A percentile compares a stretch with the other conserved stretches of the same genome.
phyloP scores from a whole-genome alignment of 164 flowering plant species.

The Tetracentron sinense region DNA sequence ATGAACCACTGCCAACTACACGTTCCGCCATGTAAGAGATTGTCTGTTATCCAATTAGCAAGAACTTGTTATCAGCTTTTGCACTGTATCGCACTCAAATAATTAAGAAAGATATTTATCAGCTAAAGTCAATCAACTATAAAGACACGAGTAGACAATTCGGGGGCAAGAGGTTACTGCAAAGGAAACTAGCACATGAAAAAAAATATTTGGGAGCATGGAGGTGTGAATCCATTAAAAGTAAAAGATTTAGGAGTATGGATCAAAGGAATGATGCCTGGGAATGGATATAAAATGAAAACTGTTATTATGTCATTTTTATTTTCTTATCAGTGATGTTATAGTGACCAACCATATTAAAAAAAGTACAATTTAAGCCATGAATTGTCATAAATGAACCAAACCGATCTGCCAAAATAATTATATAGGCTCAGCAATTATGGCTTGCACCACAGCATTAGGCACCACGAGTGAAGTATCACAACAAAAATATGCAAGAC shows the following conservation, averaged over 20 bases:
- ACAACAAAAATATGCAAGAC: not conserved
- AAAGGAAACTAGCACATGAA: not conserved
- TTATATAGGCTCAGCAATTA: too few relatives aligned
- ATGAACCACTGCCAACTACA: slow-evolving; percentile 99
- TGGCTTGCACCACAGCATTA: not conserved
- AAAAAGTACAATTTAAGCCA: not conserved
- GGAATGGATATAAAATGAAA: not conserved
- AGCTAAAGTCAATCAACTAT: slow-evolving; percentile 2
- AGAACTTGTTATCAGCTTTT: not conserved
- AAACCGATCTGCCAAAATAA: not conserved
- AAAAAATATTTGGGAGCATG: too few relatives aligned
- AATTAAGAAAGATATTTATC: not conserved
- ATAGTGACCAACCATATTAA: not conserved
- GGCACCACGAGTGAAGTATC: not conserved
- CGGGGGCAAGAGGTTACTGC: not conserved
- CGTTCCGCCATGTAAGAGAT: slow-evolving; percentile 96
- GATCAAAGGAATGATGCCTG: not conserved
- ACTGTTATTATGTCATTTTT: not conserved
- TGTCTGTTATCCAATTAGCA: slow-evolving; percentile 43
- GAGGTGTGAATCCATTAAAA: too few relatives aligned
- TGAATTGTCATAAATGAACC: not conserved
- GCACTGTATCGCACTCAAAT: not conserved
- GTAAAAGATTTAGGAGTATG: too few relatives aligned
- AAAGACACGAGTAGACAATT: not conserved
- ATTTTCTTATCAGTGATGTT: not conserved